Evolutionary conservation across 768 basidiomycete genomes (phyloP), one percentile per base, ranked within the genome.

Genomic region (Chalciporus chontae): DNA sequence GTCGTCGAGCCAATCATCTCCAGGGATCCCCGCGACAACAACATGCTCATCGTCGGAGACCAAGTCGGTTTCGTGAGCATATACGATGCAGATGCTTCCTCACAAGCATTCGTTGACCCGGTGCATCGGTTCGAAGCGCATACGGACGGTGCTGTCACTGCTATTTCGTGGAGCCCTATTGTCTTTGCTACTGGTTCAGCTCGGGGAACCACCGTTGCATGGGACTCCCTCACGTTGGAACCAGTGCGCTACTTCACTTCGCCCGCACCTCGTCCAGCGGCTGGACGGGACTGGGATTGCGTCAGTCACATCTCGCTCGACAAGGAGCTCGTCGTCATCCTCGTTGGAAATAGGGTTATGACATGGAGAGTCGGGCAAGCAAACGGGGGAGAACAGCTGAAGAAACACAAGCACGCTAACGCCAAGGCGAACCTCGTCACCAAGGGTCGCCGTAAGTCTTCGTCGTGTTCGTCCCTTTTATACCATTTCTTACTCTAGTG

Each of bases 141-240:
- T 56, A 70, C 72, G 43, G 84, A 87, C 54, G 83, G 78, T 0
- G 68, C 80, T 0, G 74, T 91, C 21, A 84, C 84, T 5, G 77
- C 83, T 11, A 69, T 92, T 17, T 73, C 78, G 1, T 79, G 84
- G 76, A 83, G 79, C 49, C 71, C 77, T 3, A 50, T 73, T n/a
- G 71, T 80, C 14, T 69, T 92, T 41, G 75, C 79, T 11, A 84
- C 83, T 0, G 90, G 90, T 24, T 86, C 85, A 19, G 72, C 77
- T 0, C 66, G 73, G 2, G 90, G 90, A 3, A 70, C 73, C 6
- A 75, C 82, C 3, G 71, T 68, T 15, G 72, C 86, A 13, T 88
- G 82, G 74, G 86, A 91, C 56, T 77, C 78, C 3, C 69, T 89
- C 54, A 84, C 80, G 0, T 74, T 89, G 27, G 73, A 73, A 29